Evolutionary conservation across 345 rosid genomes (phyloP), one percentile per base, ranked within the genome.

Genomic region (Cardamine chenopodiifolia): DNA sequence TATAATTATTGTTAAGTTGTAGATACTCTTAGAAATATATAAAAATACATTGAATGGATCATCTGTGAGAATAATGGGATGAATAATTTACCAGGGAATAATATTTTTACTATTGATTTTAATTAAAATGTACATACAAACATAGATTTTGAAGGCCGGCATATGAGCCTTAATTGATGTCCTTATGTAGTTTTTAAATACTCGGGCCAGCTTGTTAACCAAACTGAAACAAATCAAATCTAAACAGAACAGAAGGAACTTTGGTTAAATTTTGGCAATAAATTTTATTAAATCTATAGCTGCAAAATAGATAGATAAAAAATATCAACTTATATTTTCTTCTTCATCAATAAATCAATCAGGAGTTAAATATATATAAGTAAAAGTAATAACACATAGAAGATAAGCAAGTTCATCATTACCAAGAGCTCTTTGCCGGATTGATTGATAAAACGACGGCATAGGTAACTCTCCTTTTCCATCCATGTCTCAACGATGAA

Each of bases 351-450:
- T 8, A 8, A 8, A 32, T 32, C 37, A 32, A 32, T 32, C 11
- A 32, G 31, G 31, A 29, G 31, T 29, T 29, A 29, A 5, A 29
- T 5, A 29, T 29, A 32, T 47, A 47, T 7, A 18, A 47, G 52
- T 47, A 47, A 47, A 47, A 18, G n/a, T n/a, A 7, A 0, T 26
- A 8, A 32, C 11, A 32, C 29, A 4, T 26, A 26, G 29, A 29
- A 29, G 7, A 5, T 5, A 29, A 29, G 2, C 9, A 31, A 6
- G 8, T 29, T 29, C 7, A 29, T 5, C 32, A 26, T 29, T 5
- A 29, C 32, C 1, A 20, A 7, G 12, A 70, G 57, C 56, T 32
- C 74, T 47, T 58, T 32, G 48, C 18, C 19, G 5, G 74, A 70
- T 34, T 49, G 29, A 71, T 60, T 49, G 28, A 71, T 17, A 7